A percentile compares a stretch with the other conserved stretches of the same genome.
Evolutionary conservation across 768 basidiomycete genomes (phyloP).

Genomic region (Mycena albidolilacea): DNA sequence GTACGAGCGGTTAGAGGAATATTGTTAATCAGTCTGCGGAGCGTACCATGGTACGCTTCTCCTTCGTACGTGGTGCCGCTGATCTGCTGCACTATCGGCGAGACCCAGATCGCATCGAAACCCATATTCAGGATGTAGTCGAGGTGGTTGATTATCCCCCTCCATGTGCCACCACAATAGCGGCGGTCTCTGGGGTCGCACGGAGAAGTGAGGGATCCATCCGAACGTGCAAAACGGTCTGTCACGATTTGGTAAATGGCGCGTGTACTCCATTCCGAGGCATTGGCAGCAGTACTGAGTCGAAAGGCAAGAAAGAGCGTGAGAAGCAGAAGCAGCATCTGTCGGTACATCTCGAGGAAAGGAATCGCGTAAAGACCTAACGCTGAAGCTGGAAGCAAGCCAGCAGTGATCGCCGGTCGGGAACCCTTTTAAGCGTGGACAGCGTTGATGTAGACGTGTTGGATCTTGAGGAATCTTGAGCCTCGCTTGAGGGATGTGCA

Average conservation of each 20-base stretch:
- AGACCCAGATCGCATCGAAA: slow-evolving; percentile 79
- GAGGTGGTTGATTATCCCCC: slow-evolving; percentile 64
- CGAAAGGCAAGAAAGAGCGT: slow-evolving; percentile 35
- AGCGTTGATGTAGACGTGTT: too few species aligned
- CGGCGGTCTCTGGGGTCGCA: slow-evolving; percentile 64
- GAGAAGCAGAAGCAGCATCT: slow-evolving; percentile 40
- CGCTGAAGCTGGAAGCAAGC: not conserved
- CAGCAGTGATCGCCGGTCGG: too few species aligned
- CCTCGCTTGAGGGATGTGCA: too few species aligned
- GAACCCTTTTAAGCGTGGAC: too few species aligned
- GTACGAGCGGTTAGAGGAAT: not conserved
- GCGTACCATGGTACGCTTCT: slow-evolving; percentile 70
- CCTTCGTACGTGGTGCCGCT: slow-evolving; percentile 68
- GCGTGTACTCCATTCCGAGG: slow-evolving; percentile 66
- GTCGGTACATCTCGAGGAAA: slow-evolving; percentile 10
- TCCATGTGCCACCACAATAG: slow-evolving; percentile 75
- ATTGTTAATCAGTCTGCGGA: not conserved
- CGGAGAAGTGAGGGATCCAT: slow-evolving; percentile 55
- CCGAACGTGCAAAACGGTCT: slow-evolving; percentile 69
- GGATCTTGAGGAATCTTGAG: too few species aligned
- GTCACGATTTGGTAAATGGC: slow-evolving; percentile 72
- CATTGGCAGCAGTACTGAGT: slow-evolving; percentile 54
- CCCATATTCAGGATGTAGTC: slow-evolving; percentile 76
- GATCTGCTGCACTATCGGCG: slow-evolving; percentile 70
- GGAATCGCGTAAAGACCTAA: not conserved